Conservation (phyloP, 768 basidiomycete genomes). For the Tubosaeta sp. region DNA sequence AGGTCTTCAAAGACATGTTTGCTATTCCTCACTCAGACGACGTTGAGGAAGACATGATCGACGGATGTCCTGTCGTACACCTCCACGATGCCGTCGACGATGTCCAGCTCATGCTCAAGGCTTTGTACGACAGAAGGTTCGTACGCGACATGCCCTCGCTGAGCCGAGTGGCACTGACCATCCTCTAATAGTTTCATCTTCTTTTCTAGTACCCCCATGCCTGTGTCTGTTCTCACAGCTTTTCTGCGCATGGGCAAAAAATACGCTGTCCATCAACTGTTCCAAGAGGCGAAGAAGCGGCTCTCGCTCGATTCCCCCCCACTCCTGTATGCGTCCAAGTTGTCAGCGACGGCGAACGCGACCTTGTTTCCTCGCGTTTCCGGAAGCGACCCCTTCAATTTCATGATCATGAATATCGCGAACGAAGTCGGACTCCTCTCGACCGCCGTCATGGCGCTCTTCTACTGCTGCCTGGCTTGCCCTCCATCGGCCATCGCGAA, state of each 20-base stretch:
- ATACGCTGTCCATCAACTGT: conserved; percentile 8
- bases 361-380: conserved; percentile 5
- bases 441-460: neutral
- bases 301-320: neutral
- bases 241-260: conserved; percentile 15
- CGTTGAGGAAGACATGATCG: conserved; percentile 6
- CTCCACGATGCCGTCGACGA: conserved; percentile 14
- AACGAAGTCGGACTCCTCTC: conserved; percentile 9
- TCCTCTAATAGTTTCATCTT: conserved; percentile 4
- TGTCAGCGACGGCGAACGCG: neutral
- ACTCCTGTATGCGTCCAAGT: neutral
- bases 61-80: conserved; percentile 19
- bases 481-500: neutral
- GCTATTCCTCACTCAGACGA: conserved; percentile 1
- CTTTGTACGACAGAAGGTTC: conserved; percentile 14
- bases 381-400: conserved; percentile 9
- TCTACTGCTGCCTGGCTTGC: conserved; percentile 8
- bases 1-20: conserved; percentile 32
- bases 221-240: conserved; percentile 3
- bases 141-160: neutral
- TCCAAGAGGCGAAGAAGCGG: conserved; percentile 7
- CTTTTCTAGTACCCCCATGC: conserved; percentile 7
- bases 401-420: conserved; percentile 12
- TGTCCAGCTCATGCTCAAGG: conserved; percentile 14
- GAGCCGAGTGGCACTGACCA: neutral